These are phyloP conservation scores for Firmiana major DNA, from an alignment of 345 rosid species.

Conservation along the genomic window DNA sequence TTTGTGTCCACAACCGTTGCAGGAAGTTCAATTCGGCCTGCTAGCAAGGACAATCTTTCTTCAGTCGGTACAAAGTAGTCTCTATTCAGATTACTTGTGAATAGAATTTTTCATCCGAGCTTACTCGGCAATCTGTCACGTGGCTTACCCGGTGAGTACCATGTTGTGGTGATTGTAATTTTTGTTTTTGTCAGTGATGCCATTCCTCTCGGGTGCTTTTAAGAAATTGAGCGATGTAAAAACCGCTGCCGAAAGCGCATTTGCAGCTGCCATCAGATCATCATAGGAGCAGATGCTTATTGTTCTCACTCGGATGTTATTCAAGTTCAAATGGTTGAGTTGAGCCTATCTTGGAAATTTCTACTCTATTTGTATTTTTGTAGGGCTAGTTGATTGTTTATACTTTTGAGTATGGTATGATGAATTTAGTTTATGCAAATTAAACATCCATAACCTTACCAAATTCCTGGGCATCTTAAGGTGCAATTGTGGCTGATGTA, in stretches of 20 bases:
- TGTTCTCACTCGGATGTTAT: background rate
- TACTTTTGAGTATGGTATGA: background rate
- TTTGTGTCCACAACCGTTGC: constrained; percentile 40
- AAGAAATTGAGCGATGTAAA: background rate
- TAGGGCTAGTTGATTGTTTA: background rate
- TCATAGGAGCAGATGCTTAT: background rate
- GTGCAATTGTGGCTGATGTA: background rate
- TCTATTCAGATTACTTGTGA: constrained; percentile 9
- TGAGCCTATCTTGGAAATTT: background rate
- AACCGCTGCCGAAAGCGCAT: background rate
- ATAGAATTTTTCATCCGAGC: background rate
- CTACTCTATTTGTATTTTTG: background rate
- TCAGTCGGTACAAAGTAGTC: constrained; percentile 30
- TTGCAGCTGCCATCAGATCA: background rate
- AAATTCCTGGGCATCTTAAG: background rate
- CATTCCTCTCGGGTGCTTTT: background rate
- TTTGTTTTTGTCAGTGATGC: background rate
- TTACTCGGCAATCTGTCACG: background rate
- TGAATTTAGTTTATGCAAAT: background rate
- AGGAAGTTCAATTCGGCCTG: constrained; percentile 50
- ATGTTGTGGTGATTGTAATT: background rate
- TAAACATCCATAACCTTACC: background rate
- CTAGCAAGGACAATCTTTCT: constrained; percentile 35
- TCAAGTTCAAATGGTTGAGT: background rate
- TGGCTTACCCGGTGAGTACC: background rate